These are phyloP conservation scores for Dioscorea zingiberensis DNA, from an alignment of 106 monocot genomes.

Conservation along the genomic window DNA sequence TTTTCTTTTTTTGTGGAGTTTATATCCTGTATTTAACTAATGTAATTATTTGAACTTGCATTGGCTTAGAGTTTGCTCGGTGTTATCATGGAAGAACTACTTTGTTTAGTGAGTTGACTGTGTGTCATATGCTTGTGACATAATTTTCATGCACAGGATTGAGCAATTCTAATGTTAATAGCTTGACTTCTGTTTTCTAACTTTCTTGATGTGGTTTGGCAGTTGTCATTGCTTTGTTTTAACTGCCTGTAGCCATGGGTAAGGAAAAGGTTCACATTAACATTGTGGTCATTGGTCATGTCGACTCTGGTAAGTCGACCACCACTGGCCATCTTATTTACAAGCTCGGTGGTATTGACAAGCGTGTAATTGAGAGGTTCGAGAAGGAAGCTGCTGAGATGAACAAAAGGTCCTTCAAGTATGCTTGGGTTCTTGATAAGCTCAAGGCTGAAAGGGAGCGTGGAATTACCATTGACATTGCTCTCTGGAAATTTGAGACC, in stretches of 20 bases:
- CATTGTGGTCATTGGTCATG: conserved; percentile 66
- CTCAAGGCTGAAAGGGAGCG: conserved; percentile 64
- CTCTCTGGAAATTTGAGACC: conserved; percentile 63
- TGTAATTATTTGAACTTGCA: too few species aligned
- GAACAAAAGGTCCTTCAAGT: conserved; percentile 72
- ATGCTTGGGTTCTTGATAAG: conserved; percentile 69
- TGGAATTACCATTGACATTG: conserved; percentile 67
- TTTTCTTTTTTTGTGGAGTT: too few species aligned
- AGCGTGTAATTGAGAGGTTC: conserved; percentile 71
- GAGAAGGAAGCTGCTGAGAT: conserved; percentile 64
- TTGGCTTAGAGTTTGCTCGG: too few species aligned
- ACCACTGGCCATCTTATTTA: conserved; percentile 65
- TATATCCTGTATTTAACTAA: too few species aligned
- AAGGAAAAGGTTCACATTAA: conserved; percentile 63
- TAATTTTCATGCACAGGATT: too few species aligned
- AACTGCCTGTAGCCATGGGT: conserved; percentile 20
- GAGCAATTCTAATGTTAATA: too few species aligned
- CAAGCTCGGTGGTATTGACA: conserved; percentile 66
- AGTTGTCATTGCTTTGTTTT: too few species aligned
- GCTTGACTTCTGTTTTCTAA: too few species aligned
- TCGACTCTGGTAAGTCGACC: conserved; percentile 59
- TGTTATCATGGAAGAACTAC: too few species aligned
- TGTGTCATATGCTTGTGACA: too few species aligned
- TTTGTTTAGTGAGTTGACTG: too few species aligned
- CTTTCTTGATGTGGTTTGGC: too few species aligned